Conservation (phyloP, 495 filamentous ascomycete genomes). For the Daldinia bambusicola region DNA sequence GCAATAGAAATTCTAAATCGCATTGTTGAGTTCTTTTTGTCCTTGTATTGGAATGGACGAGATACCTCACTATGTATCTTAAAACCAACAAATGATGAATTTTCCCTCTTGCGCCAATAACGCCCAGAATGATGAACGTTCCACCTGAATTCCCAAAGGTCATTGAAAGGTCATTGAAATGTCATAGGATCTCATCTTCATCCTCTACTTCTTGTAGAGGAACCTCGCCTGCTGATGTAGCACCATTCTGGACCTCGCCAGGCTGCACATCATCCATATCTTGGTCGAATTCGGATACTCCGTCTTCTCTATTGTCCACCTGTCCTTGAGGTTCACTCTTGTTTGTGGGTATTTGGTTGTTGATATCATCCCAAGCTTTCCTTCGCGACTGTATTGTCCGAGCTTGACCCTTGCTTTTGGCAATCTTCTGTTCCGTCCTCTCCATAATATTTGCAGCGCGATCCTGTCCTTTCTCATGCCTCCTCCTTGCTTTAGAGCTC, state of each 20-base stretch:
- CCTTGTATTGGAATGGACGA: neutral
- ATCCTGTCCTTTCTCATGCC: conserved; percentile 78
- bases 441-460: conserved; percentile 76
- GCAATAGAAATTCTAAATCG: neutral
- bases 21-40: neutral
- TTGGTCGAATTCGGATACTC: conserved; percentile 51
- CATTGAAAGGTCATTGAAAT: conserved; percentile 37
- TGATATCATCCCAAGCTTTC: conserved; percentile 69
- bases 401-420: conserved; percentile 69
- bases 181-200: conserved; percentile 45
- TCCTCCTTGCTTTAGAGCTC: conserved; percentile 70
- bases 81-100: neutral
- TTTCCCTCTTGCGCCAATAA: conserved; percentile 29
- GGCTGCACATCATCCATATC: conserved; percentile 49
- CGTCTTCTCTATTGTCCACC: conserved; percentile 23
- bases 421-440: conserved; percentile 73
- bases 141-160: conserved; percentile 3
- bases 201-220: conserved; percentile 31
- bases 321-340: conserved; percentile 14
- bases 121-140: conserved; percentile 10
- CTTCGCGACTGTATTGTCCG: conserved; percentile 67
- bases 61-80: conserved; percentile 6
- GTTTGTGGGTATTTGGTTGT: conserved; percentile 52
- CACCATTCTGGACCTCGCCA: conserved; percentile 12
- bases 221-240: neutral